Conservation (phyloP, 352 stramenopile genomes). For the Blastocystis sp. region DNA sequence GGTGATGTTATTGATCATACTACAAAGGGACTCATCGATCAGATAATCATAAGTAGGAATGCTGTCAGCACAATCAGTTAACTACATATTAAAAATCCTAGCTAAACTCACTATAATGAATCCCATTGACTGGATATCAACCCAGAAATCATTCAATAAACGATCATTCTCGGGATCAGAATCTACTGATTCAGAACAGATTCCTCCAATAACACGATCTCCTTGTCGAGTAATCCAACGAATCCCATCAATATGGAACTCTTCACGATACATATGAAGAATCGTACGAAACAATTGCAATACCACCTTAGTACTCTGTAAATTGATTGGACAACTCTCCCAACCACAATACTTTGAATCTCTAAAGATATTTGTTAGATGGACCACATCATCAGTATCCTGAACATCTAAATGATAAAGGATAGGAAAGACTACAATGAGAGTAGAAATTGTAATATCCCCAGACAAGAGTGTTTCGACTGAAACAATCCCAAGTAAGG, state of each 20-base stretch:
- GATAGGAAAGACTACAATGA: neutral
- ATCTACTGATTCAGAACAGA: neutral
- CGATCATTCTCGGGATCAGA: neutral
- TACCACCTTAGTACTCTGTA: neutral
- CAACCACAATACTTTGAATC: neutral
- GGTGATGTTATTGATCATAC: neutral
- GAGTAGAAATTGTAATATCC: slow-evolving; percentile 24
- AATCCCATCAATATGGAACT: slow-evolving; percentile 55
- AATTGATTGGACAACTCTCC: neutral
- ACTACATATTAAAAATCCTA: neutral
- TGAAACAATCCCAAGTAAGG: slow-evolving; percentile 42
- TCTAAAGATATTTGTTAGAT: neutral
- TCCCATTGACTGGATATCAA: neutral
- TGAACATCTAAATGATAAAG: neutral
- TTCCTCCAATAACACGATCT: neutral
- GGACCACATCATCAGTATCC: neutral
- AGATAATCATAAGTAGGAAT: slow-evolving; percentile 27
- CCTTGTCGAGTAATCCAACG: slow-evolving; percentile 9
- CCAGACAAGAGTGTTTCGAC: neutral
- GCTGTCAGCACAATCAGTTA: neutral
- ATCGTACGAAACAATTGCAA: neutral
- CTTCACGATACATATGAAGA: slow-evolving; percentile 20
- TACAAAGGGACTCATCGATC: slow-evolving; percentile 19
- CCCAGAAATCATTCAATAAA: neutral
- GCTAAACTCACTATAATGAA: neutral